Base-by-base conservation (phyloP, 371 early-diverging fungal species). In the Rhizopus delemar region DNA sequence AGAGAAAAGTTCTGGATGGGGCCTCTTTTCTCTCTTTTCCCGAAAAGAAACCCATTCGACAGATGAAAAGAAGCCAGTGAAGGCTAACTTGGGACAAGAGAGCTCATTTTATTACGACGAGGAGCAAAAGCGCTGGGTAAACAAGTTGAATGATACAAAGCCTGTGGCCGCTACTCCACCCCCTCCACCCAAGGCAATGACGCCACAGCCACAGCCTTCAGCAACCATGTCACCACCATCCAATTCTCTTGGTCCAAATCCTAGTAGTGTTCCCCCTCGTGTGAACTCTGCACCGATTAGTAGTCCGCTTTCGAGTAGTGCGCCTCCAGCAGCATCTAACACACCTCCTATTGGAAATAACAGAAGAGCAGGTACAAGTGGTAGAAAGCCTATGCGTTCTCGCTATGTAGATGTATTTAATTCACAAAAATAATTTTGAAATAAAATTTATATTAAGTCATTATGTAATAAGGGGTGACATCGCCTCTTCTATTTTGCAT, bases 61-160 rank as follows among this genome's bases (percentile, higher is more conserved):
- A 32, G 67, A 72, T 7, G 78, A 74, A 46, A 71, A 66, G 53
- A 85, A 83, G 66, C 70, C 82, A 7, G 79, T 81, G 33, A 75
- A 73, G 62, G 90, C 90, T 11, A 87, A 90, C 52, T 66, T 90
- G 38, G 89, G 89, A 38, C 86, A 88, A 64, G 75, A 85, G 59
- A 86, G 70, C 41, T 57, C 75, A 9, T 90, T 90, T 60, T 85
- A 87, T 57, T 90, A 80, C 66, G 90, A 90, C 48, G 84, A 84
- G 12, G 83, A 80, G 33, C 80, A 79, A 53, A 74, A 78, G 46
- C 73, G 82, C 31, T 85, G 85, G 85, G 75, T 85, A 39, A 83
- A 83, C 62, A 83, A 79, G 51, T 59, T 60, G 63, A 64, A 64
- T 46, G 62, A 69, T 51, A 32, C 52, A n/a, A 60, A 64, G 16